These are phyloP conservation scores for Syzygium oleosum DNA, from an alignment of 345 rosid genomes.

Conservation along the genomic window DNA sequence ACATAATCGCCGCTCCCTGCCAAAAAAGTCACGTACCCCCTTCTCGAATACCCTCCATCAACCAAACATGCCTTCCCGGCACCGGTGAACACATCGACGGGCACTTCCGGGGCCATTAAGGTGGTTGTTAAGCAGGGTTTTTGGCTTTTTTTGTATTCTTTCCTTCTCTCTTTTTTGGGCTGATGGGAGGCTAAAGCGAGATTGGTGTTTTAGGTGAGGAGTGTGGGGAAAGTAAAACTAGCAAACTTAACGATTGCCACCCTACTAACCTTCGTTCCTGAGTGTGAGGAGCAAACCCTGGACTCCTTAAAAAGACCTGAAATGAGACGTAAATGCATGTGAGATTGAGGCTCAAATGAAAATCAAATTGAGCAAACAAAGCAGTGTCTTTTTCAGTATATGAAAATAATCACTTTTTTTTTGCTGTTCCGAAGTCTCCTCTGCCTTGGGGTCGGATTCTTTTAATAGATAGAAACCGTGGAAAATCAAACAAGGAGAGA, in stretches of 20 bases:
- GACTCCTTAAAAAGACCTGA: constrained; percentile 18
- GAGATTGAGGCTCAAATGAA: constrained; percentile 8
- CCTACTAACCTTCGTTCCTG: constrained; percentile 22
- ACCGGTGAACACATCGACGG: constrained; percentile 14
- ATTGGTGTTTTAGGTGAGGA: constrained; percentile 4
- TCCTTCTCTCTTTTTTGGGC: not conserved
- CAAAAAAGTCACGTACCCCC: constrained; percentile 61
- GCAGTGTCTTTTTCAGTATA: not conserved
- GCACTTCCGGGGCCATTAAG: constrained; percentile 37
- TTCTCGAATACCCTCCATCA: constrained; percentile 12
- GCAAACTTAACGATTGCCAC: constrained; percentile 13
- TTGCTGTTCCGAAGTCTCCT: not conserved
- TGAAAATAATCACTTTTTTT: not conserved
- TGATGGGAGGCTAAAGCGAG: not conserved
- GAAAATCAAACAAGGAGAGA: not conserved
- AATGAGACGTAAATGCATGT: not conserved
- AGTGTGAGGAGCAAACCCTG: not conserved
- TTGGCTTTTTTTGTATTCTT: not conserved
- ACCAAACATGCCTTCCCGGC: constrained; percentile 11
- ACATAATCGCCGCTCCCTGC: constrained; percentile 73
- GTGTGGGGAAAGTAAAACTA: constrained; percentile 17
- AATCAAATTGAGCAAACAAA: constrained; percentile 5
- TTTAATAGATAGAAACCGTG: not conserved
- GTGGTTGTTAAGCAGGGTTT: not conserved
- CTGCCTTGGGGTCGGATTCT: not conserved